A percentile compares a stretch with the other conserved stretches of the same genome.
Conservation (phyloP, 108 stramenopile genomes). For the Phaeodactylum tricornutum region DNA sequence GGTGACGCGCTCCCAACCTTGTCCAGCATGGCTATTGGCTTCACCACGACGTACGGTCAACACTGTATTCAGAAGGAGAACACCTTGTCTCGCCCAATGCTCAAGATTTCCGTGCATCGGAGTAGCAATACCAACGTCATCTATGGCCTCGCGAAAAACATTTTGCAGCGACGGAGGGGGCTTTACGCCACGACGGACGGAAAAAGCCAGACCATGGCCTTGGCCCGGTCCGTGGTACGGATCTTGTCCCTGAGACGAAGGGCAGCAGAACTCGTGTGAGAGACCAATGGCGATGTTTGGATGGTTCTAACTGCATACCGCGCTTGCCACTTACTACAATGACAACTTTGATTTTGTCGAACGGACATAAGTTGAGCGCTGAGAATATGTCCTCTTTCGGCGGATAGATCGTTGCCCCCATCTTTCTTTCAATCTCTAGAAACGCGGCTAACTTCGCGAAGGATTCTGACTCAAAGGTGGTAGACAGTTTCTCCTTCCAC, state of each 20-base stretch:
- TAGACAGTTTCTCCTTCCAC: constrained; percentile 41
- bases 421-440: constrained; percentile 12
- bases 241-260: constrained; percentile 85
- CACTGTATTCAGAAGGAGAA: constrained; percentile 92
- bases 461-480: constrained; percentile 21
- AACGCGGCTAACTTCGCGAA: constrained; percentile 26
- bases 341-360: constrained; percentile 73
- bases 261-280: too few species aligned
- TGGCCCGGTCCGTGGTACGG: constrained; percentile 79
- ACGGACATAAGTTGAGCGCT: constrained; percentile 83
- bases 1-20: constrained; percentile 97
- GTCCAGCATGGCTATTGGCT: constrained; percentile 84
- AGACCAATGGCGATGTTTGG: too few species aligned
- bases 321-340: too few species aligned
- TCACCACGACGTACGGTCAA: constrained; percentile 83
- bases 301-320: too few species aligned
- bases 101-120: constrained; percentile 68
- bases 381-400: constrained; percentile 73
- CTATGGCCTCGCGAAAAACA: constrained; percentile 38
- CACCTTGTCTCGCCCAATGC: constrained; percentile 89
- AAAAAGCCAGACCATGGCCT: constrained; percentile 74
- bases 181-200: constrained; percentile 60
- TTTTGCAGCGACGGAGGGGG: constrained; percentile 88
- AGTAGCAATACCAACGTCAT: constrained; percentile 20
- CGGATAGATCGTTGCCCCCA: constrained; percentile 61